Percentiles rank a stretch among this genome's conserved stretches.
Conservation (phyloP, 1,139 yeast species). For the Geotrichum citri-aurantii region DNA sequence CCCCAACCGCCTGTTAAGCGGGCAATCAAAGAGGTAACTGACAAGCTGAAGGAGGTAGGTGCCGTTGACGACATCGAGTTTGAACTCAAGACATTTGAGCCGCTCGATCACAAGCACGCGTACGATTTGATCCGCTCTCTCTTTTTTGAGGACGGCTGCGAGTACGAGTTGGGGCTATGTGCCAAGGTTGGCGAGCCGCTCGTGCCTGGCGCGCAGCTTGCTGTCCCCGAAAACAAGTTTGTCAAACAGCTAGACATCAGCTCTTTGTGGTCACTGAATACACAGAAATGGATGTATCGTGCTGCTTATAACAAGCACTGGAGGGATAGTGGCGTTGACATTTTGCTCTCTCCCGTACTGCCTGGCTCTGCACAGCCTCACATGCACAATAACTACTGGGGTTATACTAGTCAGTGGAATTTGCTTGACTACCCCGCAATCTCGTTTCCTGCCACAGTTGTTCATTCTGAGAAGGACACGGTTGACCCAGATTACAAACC, state of each 20-base stretch:
- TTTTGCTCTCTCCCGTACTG: conserved; percentile 62
- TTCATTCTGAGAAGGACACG: conserved; percentile 39
- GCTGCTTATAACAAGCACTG: conserved; percentile 36
- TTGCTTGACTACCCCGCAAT: conserved; percentile 48
- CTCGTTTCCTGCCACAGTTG: conserved; percentile 48
- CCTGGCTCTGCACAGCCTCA: conserved; percentile 68
- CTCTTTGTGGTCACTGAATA: conserved; percentile 37
- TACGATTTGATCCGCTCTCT: conserved; percentile 39
- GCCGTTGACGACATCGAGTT: conserved; percentile 27
- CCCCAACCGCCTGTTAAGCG: conserved; percentile 50
- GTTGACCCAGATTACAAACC: conserved; percentile 22
- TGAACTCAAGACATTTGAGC: conserved; percentile 43
- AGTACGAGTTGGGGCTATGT: conserved; percentile 34
- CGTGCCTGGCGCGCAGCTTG: conserved; percentile 29
- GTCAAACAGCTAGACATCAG: conserved; percentile 27
- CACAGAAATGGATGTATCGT: conserved; percentile 33
- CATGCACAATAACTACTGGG: conserved; percentile 65
- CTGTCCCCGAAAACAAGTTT: conserved; percentile 23
- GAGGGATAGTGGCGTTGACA: conserved; percentile 54
- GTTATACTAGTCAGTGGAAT: conserved; percentile 48
- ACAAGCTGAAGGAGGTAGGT: conserved; percentile 37
- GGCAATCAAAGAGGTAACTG: conserved; percentile 36
- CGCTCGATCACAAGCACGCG: conserved; percentile 37
- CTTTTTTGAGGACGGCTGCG: conserved; percentile 47
- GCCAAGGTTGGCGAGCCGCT: conserved; percentile 45